Evolutionary conservation across 1,139 yeast species (phyloP).

Genomic region (Debaryomyces coudertii): DNA sequence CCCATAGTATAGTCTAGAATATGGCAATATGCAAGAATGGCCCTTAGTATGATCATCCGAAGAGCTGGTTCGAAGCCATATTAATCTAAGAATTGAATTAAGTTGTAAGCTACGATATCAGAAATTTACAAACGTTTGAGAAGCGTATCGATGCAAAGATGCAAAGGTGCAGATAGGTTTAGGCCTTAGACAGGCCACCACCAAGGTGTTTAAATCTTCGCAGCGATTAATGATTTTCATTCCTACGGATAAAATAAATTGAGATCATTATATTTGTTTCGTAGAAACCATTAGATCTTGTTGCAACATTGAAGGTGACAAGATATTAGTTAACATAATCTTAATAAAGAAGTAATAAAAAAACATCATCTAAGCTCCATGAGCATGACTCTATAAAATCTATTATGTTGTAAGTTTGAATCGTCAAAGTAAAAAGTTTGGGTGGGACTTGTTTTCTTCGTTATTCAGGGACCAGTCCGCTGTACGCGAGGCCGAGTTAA

Average conservation of each 20-base stretch:
- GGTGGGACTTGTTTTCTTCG: conserved; percentile 10
- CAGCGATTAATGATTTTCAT: no score
- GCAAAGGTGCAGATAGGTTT: no score
- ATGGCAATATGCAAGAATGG: neutral
- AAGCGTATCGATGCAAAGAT: no score
- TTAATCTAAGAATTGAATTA: no score
- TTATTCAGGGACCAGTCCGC: conserved; percentile 9
- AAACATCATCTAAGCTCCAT: neutral
- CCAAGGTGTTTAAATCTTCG: no score
- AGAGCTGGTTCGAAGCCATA: no score
- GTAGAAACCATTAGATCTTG: neutral
- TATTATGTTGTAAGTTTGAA: neutral
- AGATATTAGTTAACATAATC: neutral
- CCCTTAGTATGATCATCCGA: no score
- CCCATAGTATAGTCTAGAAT: neutral
- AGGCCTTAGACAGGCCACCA: no score
- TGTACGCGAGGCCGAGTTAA: conserved; percentile 15
- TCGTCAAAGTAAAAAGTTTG: conserved; percentile 8
- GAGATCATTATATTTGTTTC: neutral
- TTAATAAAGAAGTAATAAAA: neutral
- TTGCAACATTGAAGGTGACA: neutral
- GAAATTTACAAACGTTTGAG: no score
- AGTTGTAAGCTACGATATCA: no score
- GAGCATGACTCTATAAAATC: neutral
- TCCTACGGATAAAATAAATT: neutral